Base-by-base conservation (phyloP, 2,329 filamentous ascomycete species). In the Teratosphaeria gauchensis region DNA sequence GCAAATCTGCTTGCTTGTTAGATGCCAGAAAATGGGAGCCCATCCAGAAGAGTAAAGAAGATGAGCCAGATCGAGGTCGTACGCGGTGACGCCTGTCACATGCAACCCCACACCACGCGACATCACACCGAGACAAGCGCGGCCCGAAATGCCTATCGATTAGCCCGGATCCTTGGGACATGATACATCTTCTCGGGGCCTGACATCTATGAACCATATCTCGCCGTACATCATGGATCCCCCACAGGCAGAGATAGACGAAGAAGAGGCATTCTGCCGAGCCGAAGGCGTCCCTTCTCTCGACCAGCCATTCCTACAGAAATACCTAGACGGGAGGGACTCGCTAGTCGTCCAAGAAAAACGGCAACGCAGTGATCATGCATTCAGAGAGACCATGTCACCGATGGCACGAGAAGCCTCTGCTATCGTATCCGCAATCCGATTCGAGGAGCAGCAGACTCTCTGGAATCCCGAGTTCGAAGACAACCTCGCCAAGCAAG, bases 261-360 rank as follows among this genome's bases (percentile, higher is more conserved):
- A 61, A 35, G 70, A 73, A 42, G 73, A 74, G 12, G 69, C 69
- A 52, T 78, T 73, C 72, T 69, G 71, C 55, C 63, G 72, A 58
- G 72, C 72, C 46, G 71, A 76, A 61, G 77, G 77, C 55, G 71
- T 74, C 4, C 72, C 72, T 28, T 65, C 64, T n/a, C 58, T 72
- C 7, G 74, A 82, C 9, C 90, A 95, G 66, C 84, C 87, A 0
- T 91, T 95, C 72, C 82, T 96, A 53, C 84, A 90, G 66, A 85
- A 92, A 71, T 96, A 95, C 69, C 76, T 95, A 46, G 75, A 83
- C 51, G 90, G 90, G 24, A 84, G 92, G 55, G 81, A 87, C 66
- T 85, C 84, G 30, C 80, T 97, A 56, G 87, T 96, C 59, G 80
- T 80, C 19, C 83, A 95, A 70, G 94, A 97, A 73, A 86, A 89